Evolutionary conservation across 2,329 filamentous ascomycete species (phyloP).

Genomic region (Xylaria arbuscula): DNA sequence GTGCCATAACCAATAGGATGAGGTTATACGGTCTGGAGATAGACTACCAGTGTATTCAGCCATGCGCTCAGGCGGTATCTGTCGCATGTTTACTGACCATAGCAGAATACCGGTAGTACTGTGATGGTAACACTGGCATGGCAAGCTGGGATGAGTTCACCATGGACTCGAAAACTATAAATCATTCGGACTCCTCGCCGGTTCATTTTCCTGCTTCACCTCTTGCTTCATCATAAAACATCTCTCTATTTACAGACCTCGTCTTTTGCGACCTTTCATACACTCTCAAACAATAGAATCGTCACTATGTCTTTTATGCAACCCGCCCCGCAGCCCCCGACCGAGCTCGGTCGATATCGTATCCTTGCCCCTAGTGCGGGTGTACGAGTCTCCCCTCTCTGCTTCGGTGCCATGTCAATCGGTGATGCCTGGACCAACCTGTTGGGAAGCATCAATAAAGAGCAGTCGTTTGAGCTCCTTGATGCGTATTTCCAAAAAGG

Average conservation of each 20-base stretch:
- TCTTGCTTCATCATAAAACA: background rate
- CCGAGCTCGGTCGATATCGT: constrained; percentile 64
- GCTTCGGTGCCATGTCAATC: constrained; percentile 65
- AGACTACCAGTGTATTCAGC: background rate
- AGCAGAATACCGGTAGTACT: background rate
- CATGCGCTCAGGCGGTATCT: background rate
- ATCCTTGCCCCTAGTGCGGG: constrained; percentile 62
- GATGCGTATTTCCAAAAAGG: constrained; percentile 67
- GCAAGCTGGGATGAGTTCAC: background rate
- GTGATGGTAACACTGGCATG: background rate
- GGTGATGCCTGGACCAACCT: constrained; percentile 57
- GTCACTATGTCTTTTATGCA: constrained; percentile 21
- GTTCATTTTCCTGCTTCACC: background rate
- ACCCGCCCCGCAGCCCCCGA: constrained; percentile 56
- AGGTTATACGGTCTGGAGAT: no score
- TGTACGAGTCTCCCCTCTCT: constrained; percentile 64
- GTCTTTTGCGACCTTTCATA: background rate
- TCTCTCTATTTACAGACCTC: background rate
- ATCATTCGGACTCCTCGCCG: background rate
- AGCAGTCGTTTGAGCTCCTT: constrained; percentile 65
- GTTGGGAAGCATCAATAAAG: constrained; percentile 67
- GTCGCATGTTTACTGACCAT: background rate
- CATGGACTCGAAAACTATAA: background rate
- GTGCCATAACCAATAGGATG: background rate
- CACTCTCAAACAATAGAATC: background rate